These are phyloP conservation scores for Backusella circina DNA, from an alignment of 192 early-diverging fungal genomes.

Conservation along the genomic window DNA sequence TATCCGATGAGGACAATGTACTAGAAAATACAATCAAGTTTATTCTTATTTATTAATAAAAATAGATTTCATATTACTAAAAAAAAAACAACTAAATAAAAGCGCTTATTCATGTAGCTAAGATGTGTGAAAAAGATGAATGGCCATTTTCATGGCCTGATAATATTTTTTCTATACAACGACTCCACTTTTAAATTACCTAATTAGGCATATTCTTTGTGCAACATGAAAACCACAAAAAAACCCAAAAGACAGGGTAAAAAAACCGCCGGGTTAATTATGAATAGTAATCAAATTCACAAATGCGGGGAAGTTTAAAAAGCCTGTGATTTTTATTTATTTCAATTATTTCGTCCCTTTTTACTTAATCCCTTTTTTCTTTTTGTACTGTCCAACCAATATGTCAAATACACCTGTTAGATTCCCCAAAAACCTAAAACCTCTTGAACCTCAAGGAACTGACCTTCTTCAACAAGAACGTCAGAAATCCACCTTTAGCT, in stretches of 20 bases:
- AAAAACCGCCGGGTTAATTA: not conserved
- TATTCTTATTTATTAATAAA: no score
- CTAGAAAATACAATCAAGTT: no score
- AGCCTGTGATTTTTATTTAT: constrained; percentile 5
- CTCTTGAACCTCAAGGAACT: constrained; percentile 42
- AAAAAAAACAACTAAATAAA: no score
- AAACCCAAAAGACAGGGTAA: not conserved
- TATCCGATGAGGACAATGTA: no score
- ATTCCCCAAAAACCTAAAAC: constrained; percentile 36
- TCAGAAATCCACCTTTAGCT: constrained; percentile 54
- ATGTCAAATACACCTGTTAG: constrained; percentile 3
- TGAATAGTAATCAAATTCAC: not conserved
- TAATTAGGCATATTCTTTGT: not conserved
- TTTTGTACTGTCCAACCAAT: not conserved
- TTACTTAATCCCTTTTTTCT: not conserved
- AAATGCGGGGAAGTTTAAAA: constrained; percentile 3
- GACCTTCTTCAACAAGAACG: constrained; percentile 67
- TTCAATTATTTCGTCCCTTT: not conserved
- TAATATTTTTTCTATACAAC: not conserved
- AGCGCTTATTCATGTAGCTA: no score
- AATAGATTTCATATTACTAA: no score
- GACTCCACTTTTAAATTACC: not conserved
- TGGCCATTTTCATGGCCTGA: not conserved
- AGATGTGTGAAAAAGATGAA: not conserved
- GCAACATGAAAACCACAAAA: not conserved